phyloP scores from a whole-genome alignment of 2,329 filamentous ascomycete species.

The Penicillium sp. region DNA sequence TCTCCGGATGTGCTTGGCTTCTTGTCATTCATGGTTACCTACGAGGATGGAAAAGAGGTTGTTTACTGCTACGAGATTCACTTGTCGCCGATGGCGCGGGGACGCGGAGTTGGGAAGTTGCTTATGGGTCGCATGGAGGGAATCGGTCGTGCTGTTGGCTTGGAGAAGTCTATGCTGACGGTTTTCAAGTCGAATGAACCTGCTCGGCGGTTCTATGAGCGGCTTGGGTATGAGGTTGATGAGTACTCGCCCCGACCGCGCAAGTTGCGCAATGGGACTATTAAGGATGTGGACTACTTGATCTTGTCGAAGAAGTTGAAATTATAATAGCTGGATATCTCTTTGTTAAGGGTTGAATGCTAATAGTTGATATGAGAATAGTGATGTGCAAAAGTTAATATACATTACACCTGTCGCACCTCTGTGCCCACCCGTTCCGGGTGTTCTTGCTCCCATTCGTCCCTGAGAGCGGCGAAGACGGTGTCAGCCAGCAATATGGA shows the following conservation, averaged over 20 bases:
- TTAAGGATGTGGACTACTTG: constrained; percentile 50
- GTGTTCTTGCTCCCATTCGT: constrained; percentile 90
- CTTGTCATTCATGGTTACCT: constrained; percentile 56
- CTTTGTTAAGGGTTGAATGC: neutral
- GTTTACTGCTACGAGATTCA: constrained; percentile 66
- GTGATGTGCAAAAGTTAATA: constrained; percentile 7
- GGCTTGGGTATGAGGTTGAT: constrained; percentile 51
- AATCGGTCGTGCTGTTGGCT: constrained; percentile 45
- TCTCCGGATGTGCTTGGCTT: constrained; percentile 37
- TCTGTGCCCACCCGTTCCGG: constrained; percentile 89
- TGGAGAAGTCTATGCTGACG: constrained; percentile 60
- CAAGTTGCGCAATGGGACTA: constrained; percentile 47
- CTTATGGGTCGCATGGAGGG: constrained; percentile 50
- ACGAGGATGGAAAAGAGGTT: constrained; percentile 54
- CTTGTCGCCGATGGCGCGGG: constrained; percentile 43
- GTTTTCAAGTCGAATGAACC: constrained; percentile 53
- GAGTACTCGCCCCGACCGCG: constrained; percentile 51
- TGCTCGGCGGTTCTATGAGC: constrained; percentile 50
- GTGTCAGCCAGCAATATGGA: constrained; percentile 84
- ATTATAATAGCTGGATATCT: neutral
- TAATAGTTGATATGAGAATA: neutral
- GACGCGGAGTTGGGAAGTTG: constrained; percentile 50
- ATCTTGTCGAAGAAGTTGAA: constrained; percentile 50
- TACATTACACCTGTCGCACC: constrained; percentile 70
- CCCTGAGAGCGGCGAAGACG: constrained; percentile 81